Evolutionary conservation across 176 grass and related monocot species (phyloP), one percentile per base, ranked within the genome.

Genomic region (Lolium perenne): DNA sequence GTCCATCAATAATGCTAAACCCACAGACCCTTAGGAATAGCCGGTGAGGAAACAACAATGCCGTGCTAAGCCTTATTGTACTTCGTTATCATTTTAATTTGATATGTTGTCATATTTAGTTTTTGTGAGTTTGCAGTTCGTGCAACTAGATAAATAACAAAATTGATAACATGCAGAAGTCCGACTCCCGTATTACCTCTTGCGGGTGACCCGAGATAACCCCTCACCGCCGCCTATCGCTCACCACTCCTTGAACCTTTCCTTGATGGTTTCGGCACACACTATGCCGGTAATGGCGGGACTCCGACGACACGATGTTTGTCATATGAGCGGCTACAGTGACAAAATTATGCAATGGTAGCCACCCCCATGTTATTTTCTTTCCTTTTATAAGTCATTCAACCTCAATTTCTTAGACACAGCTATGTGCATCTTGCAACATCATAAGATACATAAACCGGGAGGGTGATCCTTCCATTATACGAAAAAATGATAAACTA

Each of bases 1-100:
- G 10, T 83, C 50, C 62, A 40, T 60, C 41, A 61, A 68, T 61
- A 62, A 79, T 83, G 65, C 84, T 80, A 67, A 25, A 29, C 9
- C 17, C 56, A 57, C 65, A 60, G 0, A 16, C 18, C 2, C 22
- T 14, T 64, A 7, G 14, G 38, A 38, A 66, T 57, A 64, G 22
- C 58, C 73, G 15, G 46, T 17, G 8, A 23, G 18, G 67, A 29
- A 56, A 22, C 3, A 10, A 29, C 12, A 4, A 2, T 38, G 38
- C 3, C 11, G 15, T 15, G 18, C 14, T 54, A 58, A 8, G 2
- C 3, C 0, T 71, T 8, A 2, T 1, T 29, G 16, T 50, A n/a
- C 60, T 63, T 1, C 11, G 1, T 20, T 65, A 8, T 10, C 18
- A 20, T 50, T 80, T 65, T 18, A 1, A 49, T 80, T 64, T 7